Conservation (phyloP, 2,329 filamentous ascomycete genomes). For the Nigrospora sphaerica region DNA sequence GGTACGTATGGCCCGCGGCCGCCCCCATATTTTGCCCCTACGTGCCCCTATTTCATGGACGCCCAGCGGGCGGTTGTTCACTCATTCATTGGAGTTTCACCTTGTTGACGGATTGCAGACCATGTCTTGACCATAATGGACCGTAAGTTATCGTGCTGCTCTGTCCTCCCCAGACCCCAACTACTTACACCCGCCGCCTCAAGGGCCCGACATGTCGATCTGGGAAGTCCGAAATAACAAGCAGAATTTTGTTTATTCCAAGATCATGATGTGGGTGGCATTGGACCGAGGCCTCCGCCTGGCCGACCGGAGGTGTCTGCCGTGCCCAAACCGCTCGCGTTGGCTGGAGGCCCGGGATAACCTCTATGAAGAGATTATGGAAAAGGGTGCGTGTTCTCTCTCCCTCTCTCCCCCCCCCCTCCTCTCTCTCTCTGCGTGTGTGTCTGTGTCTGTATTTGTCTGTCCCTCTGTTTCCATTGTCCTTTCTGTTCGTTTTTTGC, state of each 20-base stretch:
- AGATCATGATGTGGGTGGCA: constrained; percentile 78
- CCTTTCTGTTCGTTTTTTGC: too few relatives aligned
- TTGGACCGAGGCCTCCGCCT: constrained; percentile 69
- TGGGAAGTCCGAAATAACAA: constrained; percentile 74
- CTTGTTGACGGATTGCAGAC: constrained; percentile 32
- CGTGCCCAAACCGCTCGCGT: constrained; percentile 59
- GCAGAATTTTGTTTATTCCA: constrained; percentile 75
- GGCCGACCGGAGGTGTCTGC: constrained; percentile 67
- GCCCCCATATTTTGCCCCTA: too few relatives aligned
- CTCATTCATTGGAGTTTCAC: too few relatives aligned
- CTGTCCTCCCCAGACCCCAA: too few relatives aligned
- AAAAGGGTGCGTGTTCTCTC: constrained; percentile 40
- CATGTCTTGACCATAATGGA: constrained; percentile 63
- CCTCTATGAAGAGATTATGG: constrained; percentile 71
- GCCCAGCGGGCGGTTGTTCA: too few relatives aligned
- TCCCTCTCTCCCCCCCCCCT: too few relatives aligned
- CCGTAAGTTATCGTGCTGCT: constrained; percentile 24
- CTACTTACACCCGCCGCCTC: constrained; percentile 6
- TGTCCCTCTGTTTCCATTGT: too few relatives aligned
- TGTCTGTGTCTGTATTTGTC: too few relatives aligned
- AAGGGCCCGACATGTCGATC: constrained; percentile 71
- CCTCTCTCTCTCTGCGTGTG: too few relatives aligned
- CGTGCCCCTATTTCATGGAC: too few relatives aligned
- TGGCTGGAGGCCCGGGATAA: constrained; percentile 62
- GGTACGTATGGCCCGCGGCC: constrained; percentile 23